Base-by-base conservation (phyloP, 2,329 filamentous ascomycete species). In the Teratosphaeria destructans region DNA sequence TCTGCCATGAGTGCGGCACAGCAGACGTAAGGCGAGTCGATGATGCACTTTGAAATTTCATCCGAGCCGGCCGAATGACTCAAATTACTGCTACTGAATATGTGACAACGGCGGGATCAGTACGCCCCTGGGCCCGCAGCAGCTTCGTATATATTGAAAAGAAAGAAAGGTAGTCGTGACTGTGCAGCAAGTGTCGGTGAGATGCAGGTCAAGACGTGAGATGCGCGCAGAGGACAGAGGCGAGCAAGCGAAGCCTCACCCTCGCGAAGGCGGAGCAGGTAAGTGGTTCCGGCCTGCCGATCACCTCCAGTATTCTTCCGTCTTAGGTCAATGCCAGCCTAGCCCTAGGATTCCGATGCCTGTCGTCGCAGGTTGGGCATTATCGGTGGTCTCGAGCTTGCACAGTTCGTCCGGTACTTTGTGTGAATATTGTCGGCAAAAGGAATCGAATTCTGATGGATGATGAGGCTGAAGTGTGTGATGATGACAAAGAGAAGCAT, bases 1-100 rank as follows among this genome's bases (percentile, higher is more conserved):
- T 69, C 65, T 56, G 70, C 66, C 70, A 72, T 72, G 53, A 56
- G 37, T 62, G 47, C 26, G 34, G 37, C 34, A 54, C 57, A 49
- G 39, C 27, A 16, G 27, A 19, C 19, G 3, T 14, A 23, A 26
- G 32, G 53, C 29, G 19, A 43, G 37, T 58, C 37, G 58, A 55
- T 55, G 52, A 37, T 60, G 37, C 56, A 43, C 53, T 26, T 37
- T 34, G 27, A 34, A 32, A 6, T 12, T 54, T 54, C 27, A 37
- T 54, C 52, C 52, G 34, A 26, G 34, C 52, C 52, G 19, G 52
- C 32, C 52, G 32, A 54, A 35, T 32, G 23, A 54, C 27, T 54
- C 27, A 54, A 54, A 7, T 26, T 35, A 12, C 12, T 16, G 52
- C 14, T 53, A 19, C 49, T 29, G 29, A 5, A 32, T 32, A 32